Evolutionary conservation across 257 asterid species (phyloP).

Genomic region (Marsdenia floribunda): DNA sequence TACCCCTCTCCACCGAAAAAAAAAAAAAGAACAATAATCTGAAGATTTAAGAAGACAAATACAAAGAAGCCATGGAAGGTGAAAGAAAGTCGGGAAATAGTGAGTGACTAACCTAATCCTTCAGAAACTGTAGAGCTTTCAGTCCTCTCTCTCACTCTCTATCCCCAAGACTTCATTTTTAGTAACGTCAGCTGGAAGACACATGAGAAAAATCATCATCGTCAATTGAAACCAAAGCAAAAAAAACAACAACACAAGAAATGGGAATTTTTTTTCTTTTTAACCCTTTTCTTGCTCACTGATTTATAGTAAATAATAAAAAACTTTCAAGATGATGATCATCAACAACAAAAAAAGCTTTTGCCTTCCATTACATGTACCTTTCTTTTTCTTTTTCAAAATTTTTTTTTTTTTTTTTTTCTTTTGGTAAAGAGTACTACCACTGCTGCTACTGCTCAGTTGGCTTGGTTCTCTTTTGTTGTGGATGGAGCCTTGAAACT

Average conservation of each 20-base stretch:
- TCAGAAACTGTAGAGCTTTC: constrained; percentile 12
- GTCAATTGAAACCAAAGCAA: constrained; percentile 6
- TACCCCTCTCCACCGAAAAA: no score
- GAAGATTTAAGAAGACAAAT: neutral
- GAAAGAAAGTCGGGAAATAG: neutral
- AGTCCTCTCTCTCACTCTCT: constrained; percentile 11
- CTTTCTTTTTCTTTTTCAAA: no score
- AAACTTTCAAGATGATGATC: constrained; percentile 4
- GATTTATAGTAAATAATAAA: constrained; percentile 4
- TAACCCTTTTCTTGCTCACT: neutral
- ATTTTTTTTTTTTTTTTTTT: neutral
- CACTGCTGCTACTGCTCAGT: neutral
- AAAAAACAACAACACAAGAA: constrained; percentile 5
- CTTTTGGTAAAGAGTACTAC: neutral
- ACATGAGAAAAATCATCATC: constrained; percentile 12
- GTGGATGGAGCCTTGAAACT: constrained; percentile 7
- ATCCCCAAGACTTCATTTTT: constrained; percentile 19
- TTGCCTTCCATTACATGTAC: neutral
- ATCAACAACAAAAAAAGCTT: neutral
- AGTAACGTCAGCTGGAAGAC: constrained; percentile 13
- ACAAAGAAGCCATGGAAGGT: constrained; percentile 1
- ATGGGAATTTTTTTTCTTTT: neutral
- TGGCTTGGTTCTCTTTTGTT: constrained; percentile 1
- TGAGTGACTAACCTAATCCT: constrained; percentile 16
- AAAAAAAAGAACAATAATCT: constrained; percentile 14